Evolutionary conservation across 108 stramenopile genomes (phyloP).

Genomic region (Schizochytrium sp.): DNA sequence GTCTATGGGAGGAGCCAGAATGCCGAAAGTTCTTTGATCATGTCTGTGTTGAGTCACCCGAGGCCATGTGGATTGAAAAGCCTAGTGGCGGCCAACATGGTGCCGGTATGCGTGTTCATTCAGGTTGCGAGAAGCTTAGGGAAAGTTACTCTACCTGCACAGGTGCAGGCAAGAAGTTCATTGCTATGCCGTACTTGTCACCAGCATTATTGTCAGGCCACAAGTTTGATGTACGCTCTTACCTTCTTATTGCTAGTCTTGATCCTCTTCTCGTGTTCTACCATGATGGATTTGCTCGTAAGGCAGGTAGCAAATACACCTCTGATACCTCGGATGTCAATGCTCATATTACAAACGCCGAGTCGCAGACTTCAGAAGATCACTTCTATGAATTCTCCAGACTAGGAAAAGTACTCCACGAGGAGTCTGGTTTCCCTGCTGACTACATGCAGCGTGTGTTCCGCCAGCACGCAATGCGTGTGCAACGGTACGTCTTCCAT

Average conservation of each 20-base stretch:
- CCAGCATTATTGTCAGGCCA: constrained; percentile 34
- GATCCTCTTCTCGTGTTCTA: constrained; percentile 48
- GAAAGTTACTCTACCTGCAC: neutral
- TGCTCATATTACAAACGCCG: constrained; percentile 55
- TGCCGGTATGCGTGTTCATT: constrained; percentile 6
- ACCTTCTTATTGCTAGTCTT: constrained; percentile 32
- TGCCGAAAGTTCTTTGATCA: constrained; percentile 33
- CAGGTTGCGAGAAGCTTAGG: constrained; percentile 26
- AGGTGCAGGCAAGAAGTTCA: constrained; percentile 29
- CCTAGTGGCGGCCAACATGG: constrained; percentile 52
- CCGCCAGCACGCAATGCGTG: constrained; percentile 15
- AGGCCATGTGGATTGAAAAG: constrained; percentile 52
- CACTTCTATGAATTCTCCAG: constrained; percentile 35
- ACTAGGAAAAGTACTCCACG: neutral
- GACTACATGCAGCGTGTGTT: constrained; percentile 42
- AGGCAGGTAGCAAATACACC: neutral
- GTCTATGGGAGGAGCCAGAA: constrained; percentile 30
- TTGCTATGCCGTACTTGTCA: constrained; percentile 50
- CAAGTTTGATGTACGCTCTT: constrained; percentile 55
- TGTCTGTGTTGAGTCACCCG: neutral
- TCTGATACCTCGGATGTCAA: constrained; percentile 25
- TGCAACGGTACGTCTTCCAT: constrained; percentile 43
- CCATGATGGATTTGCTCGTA: constrained; percentile 56
- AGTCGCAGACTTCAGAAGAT: neutral
- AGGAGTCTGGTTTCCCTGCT: constrained; percentile 32